These are phyloP conservation scores for Ascosphaera acerosa DNA, from an alignment of 2,329 filamentous ascomycete genomes.

Conservation along the genomic window DNA sequence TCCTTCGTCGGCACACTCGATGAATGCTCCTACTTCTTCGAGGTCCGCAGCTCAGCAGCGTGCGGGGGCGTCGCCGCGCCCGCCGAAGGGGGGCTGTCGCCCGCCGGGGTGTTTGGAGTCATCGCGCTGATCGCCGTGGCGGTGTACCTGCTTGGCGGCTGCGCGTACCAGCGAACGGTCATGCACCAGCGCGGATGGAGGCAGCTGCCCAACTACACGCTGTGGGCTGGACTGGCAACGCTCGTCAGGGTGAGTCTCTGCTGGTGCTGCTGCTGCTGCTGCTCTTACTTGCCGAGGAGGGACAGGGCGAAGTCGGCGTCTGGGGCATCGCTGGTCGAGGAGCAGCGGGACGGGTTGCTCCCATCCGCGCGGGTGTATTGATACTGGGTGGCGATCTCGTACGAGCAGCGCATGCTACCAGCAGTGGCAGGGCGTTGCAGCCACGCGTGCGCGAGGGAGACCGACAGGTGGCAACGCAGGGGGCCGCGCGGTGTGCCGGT, in stretches of 20 bases:
- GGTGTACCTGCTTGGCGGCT: constrained; percentile 75
- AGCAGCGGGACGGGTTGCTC: constrained; percentile 3
- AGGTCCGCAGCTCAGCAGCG: constrained; percentile 62
- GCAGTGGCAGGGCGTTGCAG: no score
- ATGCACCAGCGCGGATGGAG: constrained; percentile 87
- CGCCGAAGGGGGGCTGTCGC: constrained; percentile 36
- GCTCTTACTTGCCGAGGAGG: no score
- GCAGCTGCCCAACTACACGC: constrained; percentile 77
- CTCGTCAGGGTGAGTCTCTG: constrained; percentile 54
- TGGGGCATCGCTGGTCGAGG: constrained; percentile 5
- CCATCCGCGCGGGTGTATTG: constrained; percentile 5
- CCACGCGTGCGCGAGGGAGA: no score
- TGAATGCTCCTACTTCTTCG: constrained; percentile 88
- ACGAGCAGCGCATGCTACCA: constrained; percentile 9
- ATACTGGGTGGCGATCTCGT: constrained; percentile 15
- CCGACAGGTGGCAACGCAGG: no score
- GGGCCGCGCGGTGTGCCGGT: no score
- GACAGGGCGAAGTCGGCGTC: no score
- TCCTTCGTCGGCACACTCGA: constrained; percentile 78
- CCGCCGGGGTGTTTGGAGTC: constrained; percentile 58
- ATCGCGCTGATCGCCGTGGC: constrained; percentile 54
- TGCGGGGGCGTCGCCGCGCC: constrained; percentile 44
- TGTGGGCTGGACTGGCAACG: constrained; percentile 71
- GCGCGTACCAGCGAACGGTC: constrained; percentile 87
- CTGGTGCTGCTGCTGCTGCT: no score